These are phyloP conservation scores for Fusarium bactridioides DNA, from an alignment of 2,329 filamentous ascomycete genomes.

Conservation along the genomic window DNA sequence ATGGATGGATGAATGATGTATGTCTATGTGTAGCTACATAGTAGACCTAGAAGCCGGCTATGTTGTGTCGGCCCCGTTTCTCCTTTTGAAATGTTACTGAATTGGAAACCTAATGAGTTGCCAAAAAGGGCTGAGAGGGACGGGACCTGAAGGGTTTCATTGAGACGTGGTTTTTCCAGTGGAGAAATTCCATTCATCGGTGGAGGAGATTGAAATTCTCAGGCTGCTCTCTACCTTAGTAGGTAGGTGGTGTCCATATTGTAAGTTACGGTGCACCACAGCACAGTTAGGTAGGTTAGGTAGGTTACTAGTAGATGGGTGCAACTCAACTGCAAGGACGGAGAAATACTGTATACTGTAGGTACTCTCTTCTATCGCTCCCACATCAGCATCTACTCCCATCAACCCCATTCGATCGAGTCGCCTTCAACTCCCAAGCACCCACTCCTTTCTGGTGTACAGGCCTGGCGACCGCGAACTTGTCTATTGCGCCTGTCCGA, in stretches of 20 bases:
- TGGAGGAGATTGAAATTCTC: constrained; percentile 1
- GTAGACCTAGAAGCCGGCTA: neutral
- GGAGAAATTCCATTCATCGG: constrained; percentile 16
- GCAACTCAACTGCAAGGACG: neutral
- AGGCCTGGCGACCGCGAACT: neutral
- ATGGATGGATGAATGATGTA: neutral
- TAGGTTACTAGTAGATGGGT: neutral
- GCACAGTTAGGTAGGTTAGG: neutral
- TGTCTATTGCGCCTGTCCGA: constrained; percentile 2
- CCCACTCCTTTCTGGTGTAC: neutral
- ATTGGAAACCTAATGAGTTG: constrained; percentile 21
- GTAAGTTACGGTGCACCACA: neutral
- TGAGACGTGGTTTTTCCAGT: constrained; percentile 23
- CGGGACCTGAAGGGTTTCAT: constrained; percentile 28
- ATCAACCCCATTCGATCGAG: neutral
- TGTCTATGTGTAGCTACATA: neutral
- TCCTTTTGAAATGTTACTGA: constrained; percentile 24
- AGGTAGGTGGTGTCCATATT: neutral
- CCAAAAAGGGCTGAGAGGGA: constrained; percentile 22
- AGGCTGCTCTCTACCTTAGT: neutral
- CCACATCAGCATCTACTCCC: neutral
- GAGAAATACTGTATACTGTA: neutral
- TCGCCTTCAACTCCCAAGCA: neutral
- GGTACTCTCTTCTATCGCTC: neutral
- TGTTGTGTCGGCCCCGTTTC: constrained; percentile 17